Percentiles rank a stretch among this genome's conserved stretches.
These are phyloP conservation scores for Paecilomyces sp. DNA, from an alignment of 2,329 filamentous ascomycete species.

Conservation along the genomic window DNA sequence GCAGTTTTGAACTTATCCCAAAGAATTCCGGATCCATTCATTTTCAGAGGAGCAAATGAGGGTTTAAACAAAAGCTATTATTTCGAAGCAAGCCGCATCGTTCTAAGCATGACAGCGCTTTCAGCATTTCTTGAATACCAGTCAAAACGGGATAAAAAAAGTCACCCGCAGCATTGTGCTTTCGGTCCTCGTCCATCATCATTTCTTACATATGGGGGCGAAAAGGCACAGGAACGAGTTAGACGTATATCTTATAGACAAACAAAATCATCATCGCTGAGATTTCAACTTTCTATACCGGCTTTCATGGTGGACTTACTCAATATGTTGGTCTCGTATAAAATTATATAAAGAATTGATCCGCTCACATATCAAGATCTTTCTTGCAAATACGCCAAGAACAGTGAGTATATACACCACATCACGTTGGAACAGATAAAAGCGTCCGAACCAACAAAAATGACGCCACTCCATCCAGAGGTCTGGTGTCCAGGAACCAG, in stretches of 20 bases:
- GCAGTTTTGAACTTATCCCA: neutral
- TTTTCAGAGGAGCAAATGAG: neutral
- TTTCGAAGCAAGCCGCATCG: no score
- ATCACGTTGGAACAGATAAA: neutral
- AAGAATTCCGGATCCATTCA: neutral
- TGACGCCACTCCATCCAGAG: neutral
- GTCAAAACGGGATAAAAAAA: no score
- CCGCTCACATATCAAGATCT: neutral
- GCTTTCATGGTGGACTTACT: neutral
- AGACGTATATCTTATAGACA: neutral
- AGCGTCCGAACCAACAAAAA: neutral
- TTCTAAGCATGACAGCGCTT: no score
- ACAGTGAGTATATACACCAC: neutral
- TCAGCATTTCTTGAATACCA: no score
- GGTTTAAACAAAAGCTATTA: neutral
- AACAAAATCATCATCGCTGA: neutral
- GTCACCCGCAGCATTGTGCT: no score
- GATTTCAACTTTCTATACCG: neutral
- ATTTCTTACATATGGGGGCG: neutral
- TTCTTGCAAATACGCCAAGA: neutral
- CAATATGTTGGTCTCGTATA: neutral
- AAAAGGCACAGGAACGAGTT: neutral
- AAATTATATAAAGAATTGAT: neutral
- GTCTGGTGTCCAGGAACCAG: neutral
- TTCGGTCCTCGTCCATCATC: no score